Conservation (phyloP, 257 asterid genomes). For the Thymus mandschuricus region DNA sequence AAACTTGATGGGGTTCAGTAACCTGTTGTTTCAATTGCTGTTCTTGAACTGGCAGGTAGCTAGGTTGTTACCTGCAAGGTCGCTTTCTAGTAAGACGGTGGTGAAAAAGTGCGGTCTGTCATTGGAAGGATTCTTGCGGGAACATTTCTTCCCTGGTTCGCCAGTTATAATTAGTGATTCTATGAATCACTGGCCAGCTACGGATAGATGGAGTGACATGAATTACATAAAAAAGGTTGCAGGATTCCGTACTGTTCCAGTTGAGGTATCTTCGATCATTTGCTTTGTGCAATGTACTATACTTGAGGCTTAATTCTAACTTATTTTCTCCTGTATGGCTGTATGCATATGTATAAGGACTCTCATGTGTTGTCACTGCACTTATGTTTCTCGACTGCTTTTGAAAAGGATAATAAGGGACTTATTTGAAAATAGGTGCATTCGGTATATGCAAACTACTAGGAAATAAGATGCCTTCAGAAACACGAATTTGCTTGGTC, state of each 20-base stretch:
- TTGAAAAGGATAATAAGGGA: background rate
- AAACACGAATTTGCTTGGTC: background rate
- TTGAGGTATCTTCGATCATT: constrained; percentile 64
- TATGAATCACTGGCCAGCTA: constrained; percentile 97
- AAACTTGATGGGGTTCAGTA: background rate
- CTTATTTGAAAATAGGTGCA: constrained; percentile 12
- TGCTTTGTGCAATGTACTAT: constrained; percentile 18
- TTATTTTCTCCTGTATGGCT: background rate
- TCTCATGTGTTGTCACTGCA: background rate
- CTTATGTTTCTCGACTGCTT: background rate
- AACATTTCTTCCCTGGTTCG: constrained; percentile 47
- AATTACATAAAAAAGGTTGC: constrained; percentile 78
- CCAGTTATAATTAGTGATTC: constrained; percentile 74
- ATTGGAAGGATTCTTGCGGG: constrained; percentile 55
- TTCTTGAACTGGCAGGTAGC: constrained; percentile 43
- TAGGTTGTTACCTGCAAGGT: constrained; percentile 44
- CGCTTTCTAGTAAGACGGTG: constrained; percentile 46
- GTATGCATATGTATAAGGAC: background rate
- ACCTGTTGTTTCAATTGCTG: constrained; percentile 8
- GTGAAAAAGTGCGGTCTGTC: constrained; percentile 44
- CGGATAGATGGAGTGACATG: constrained; percentile 75
- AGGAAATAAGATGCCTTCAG: background rate
- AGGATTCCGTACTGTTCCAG: constrained; percentile 96
- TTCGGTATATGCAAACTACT: background rate
- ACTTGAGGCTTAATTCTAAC: constrained; percentile 1